These are phyloP conservation scores for Zygoascus sp. DNA, from an alignment of 1,139 yeast genomes.

Conservation along the genomic window DNA sequence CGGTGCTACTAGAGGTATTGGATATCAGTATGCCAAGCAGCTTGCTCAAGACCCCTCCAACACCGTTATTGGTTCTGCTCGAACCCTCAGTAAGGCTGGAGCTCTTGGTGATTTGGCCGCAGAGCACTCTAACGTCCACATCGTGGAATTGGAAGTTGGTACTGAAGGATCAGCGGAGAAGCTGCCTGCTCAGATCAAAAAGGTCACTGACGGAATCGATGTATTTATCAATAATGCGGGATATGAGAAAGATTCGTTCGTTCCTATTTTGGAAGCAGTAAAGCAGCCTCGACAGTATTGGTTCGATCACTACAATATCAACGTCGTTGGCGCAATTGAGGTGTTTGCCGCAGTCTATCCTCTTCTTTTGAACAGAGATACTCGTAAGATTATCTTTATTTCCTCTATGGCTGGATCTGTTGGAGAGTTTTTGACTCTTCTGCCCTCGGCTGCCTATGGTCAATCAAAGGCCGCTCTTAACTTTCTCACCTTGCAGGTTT, in stretches of 20 bases:
- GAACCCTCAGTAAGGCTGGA: conserved; percentile 37
- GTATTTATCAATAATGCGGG: conserved; percentile 52
- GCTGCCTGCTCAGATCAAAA: conserved; percentile 23
- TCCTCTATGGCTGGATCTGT: conserved; percentile 31
- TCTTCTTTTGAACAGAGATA: conserved; percentile 20
- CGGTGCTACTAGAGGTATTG: conserved; percentile 49
- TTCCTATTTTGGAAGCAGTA: conserved; percentile 46
- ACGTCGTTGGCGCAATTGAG: conserved; percentile 36
- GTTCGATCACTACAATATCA: conserved; percentile 29
- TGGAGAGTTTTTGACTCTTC: conserved; percentile 15
- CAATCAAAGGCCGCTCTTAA: conserved; percentile 38
- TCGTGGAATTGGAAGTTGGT: conserved; percentile 44
- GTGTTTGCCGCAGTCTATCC: conserved; percentile 31
- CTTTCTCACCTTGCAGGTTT: conserved; percentile 26
- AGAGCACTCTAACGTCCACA: conserved; percentile 20
- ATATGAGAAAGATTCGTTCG: conserved; percentile 42
- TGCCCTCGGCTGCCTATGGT: conserved; percentile 30
- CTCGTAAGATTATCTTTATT: conserved; percentile 25
- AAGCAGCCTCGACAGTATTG: conserved; percentile 37
- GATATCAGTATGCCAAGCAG: conserved; percentile 40
- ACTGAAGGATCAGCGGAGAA: conserved; percentile 37
- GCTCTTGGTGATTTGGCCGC: conserved; percentile 25
- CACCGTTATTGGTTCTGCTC: conserved; percentile 41
- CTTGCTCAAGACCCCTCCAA: conserved; percentile 44
- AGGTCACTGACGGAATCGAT: conserved; percentile 33